Evolutionary conservation across 1,284 basidiomycete genomes (phyloP), one percentile per base, ranked within the genome.

Genomic region (Heliocybe sulcata): DNA sequence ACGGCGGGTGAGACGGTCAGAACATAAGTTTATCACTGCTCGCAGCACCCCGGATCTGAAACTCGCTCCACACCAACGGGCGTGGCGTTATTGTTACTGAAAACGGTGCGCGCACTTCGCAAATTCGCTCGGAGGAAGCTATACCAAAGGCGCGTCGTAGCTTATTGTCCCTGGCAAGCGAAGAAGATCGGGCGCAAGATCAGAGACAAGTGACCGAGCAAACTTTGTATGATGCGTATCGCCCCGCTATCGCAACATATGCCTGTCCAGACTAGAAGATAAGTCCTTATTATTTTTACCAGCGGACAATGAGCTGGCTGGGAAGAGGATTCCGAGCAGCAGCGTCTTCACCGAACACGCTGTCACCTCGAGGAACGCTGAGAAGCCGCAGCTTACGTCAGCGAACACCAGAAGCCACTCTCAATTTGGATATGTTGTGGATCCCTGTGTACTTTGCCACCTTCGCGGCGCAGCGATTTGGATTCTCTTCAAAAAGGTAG

Each of bases 131-230:
- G 12, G 12, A 20, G 38, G 38, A 42, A 20, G 38, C 47, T 49
- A 25, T 49, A 49, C 27, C 23, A 49, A 49, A 49, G 47, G 23
- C 22, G 22, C 47, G 12, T 8, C 20, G 27, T 26, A 25, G 47
- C 10, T 49, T 49, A 49, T 49, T 49, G 47, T 49, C 11, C 27
- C 42, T 20, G 42, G 47, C 23, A 49, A 49, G 47, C 47, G 47
- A 49, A 49, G 47, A 49, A 49, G 38, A 20, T n/a, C 19, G 16
- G 38, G 38, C 3, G 19, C 38, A 20, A 16, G 19, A 42, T 42
- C 38, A 16, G 38, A 42, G 19, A 42, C 38, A 42, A 42, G 38
- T 42, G 8, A 42, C n/a, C 38, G 38, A 16, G 38, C 38, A 42
- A 42, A n/a, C 8, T 42, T 42, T 20, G 16, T 6, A 3, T 42